Percentiles rank a stretch among this genome's conserved stretches.
Conservation (phyloP, 108 stramenopile species). For the Seminavis robusta region DNA sequence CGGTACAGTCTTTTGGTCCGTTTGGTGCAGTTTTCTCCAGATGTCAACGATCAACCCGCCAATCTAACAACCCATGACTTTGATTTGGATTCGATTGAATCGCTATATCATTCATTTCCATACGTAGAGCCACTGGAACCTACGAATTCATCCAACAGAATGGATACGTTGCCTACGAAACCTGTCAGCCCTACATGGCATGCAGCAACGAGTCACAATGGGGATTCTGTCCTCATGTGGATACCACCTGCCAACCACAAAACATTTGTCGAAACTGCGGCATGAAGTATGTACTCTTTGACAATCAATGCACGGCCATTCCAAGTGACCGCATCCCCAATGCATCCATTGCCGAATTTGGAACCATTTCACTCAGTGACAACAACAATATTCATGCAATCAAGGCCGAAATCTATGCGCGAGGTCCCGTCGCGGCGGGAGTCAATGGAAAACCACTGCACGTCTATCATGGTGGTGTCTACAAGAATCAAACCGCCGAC, state of each 20-base stretch:
- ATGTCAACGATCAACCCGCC: too few species aligned
- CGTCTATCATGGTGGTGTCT: slow-evolving; percentile 75
- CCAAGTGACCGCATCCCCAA: slow-evolving; percentile 87
- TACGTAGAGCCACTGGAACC: slow-evolving; percentile 59
- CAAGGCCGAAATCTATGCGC: slow-evolving; percentile 81
- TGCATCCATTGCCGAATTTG: slow-evolving; percentile 89
- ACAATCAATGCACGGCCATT: slow-evolving; percentile 59
- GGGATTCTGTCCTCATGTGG: slow-evolving; percentile 80
- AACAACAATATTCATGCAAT: slow-evolving; percentile 26
- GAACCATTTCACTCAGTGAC: slow-evolving; percentile 35
- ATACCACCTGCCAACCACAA: slow-evolving; percentile 59
- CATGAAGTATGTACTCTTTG: slow-evolving; percentile 10
- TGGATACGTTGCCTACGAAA: slow-evolving; percentile 60
- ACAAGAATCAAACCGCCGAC: slow-evolving; percentile 51
- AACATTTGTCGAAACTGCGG: slow-evolving; percentile 81
- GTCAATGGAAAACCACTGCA: slow-evolving; percentile 70
- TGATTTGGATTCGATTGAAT: too few species aligned
- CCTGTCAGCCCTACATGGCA: slow-evolving; percentile 83
- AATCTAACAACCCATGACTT: too few species aligned
- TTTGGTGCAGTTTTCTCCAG: too few species aligned
- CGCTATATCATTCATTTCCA: too few species aligned
- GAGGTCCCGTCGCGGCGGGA: slow-evolving; percentile 88
- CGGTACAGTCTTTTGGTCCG: too few species aligned
- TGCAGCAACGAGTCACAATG: slow-evolving; percentile 62
- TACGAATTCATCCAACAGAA: slow-evolving; percentile 61